phyloP scores from a whole-genome alignment of 306 rosid species.

The Citrullus amarus region DNA sequence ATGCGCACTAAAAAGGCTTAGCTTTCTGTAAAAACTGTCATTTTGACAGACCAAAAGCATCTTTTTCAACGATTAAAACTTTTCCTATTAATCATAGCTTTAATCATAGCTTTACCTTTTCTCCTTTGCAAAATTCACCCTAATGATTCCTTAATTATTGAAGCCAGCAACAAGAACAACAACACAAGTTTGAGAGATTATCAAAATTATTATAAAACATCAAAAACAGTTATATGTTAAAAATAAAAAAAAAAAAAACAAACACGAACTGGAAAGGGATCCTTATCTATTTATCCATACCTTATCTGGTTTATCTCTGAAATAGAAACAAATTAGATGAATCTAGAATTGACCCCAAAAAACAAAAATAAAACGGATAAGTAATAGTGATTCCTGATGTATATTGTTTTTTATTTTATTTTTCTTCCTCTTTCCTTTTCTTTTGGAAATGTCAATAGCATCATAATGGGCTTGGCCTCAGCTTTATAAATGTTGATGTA shows the following conservation, averaged over 20 bases:
- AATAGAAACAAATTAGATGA: constrained; percentile 7
- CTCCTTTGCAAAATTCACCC: constrained; percentile 24
- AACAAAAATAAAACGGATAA: neutral
- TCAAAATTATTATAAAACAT: neutral
- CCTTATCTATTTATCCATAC: constrained; percentile 6
- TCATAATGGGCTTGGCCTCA: neutral
- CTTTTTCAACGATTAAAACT: constrained; percentile 15
- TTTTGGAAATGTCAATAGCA: constrained; percentile 7
- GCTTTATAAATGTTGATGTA: neutral
- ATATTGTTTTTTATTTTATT: neutral
- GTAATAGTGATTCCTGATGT: neutral
- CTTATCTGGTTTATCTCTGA: constrained; percentile 3
- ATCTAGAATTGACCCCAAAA: constrained; percentile 5
- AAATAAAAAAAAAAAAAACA: neutral
- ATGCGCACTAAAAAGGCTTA: constrained; percentile 76
- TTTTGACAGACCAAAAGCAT: constrained; percentile 6
- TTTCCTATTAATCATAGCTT: constrained; percentile 65
- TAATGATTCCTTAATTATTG: constrained; percentile 6
- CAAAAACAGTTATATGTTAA: no score
- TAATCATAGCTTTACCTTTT: constrained; percentile 60
- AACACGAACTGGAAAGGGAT: neutral
- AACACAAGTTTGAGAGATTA: neutral
- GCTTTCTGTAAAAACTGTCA: constrained; percentile 20
- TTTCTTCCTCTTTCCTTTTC: neutral
- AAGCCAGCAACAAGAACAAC: neutral